These are phyloP conservation scores for Rubia yunnanensis DNA, from an alignment of 257 asterid species.

Conservation along the genomic window DNA sequence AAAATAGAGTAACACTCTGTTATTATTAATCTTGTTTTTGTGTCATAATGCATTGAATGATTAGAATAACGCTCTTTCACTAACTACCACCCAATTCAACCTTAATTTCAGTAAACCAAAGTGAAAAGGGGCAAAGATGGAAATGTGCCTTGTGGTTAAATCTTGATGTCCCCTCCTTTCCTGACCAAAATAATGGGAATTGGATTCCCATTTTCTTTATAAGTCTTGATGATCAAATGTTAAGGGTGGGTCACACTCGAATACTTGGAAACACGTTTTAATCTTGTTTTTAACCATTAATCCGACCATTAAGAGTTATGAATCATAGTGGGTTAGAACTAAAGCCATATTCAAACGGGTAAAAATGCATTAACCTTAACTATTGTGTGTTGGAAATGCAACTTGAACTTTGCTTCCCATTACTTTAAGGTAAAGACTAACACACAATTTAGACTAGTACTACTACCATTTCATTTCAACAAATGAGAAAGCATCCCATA, in stretches of 20 bases:
- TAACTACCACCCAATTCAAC: background rate
- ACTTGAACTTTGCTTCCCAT: slow-evolving; percentile 24
- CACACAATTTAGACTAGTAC: slow-evolving; percentile 7
- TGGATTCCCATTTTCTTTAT: background rate
- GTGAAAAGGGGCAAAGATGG: background rate
- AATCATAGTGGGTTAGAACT: background rate
- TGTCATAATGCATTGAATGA: no score
- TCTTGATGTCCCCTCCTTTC: slow-evolving; percentile 6
- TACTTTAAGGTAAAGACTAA: slow-evolving; percentile 4
- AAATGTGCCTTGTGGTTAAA: background rate
- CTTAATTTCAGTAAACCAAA: background rate
- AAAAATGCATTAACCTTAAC: slow-evolving; percentile 1
- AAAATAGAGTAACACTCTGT: no score
- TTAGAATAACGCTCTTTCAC: no score
- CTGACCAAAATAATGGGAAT: slow-evolving; percentile 13
- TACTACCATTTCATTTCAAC: background rate
- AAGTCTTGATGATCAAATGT: background rate
- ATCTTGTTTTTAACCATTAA: background rate
- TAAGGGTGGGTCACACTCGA: background rate
- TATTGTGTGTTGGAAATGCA: background rate
- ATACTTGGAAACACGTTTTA: background rate
- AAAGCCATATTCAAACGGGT: background rate
- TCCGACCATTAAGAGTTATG: background rate
- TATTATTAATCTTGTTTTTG: no score
- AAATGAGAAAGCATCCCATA: slow-evolving; percentile 15